A percentile compares a stretch with the other conserved stretches of the same genome.
These are phyloP conservation scores for Echeveria elegans DNA, from an alignment of 164 flowering plant genomes.

Conservation along the genomic window DNA sequence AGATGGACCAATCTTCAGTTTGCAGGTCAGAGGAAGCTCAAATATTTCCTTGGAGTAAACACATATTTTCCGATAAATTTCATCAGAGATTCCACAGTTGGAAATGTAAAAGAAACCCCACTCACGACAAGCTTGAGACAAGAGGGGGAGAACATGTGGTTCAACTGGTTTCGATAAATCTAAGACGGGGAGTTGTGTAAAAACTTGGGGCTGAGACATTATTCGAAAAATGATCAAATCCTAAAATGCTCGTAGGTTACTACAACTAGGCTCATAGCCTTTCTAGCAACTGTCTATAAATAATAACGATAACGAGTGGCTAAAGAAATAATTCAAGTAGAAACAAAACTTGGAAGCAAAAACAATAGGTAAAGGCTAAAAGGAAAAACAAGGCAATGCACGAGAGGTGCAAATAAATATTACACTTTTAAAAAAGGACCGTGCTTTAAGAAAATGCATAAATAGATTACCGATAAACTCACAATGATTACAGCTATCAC, in stretches of 20 bases:
- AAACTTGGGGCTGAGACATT: slow-evolving; percentile 14
- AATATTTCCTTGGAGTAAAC: slow-evolving; percentile 42
- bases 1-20: slow-evolving; percentile 62
- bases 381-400: not conserved
- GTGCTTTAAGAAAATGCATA: not conserved
- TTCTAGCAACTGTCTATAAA: not conserved
- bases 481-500: not conserved
- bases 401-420: not conserved
- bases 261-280: not conserved
- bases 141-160: slow-evolving; percentile 38
- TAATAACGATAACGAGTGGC: too few relatives aligned
- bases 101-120: not conserved
- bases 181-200: slow-evolving; percentile 45
- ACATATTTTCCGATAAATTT: slow-evolving; percentile 27
- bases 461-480: too few relatives aligned
- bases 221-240: not conserved
- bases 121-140: slow-evolving; percentile 51
- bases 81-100: slow-evolving; percentile 19
- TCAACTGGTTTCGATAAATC: slow-evolving; percentile 55
- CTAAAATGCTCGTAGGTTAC: not conserved
- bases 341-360: too few relatives aligned
- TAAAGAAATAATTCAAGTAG: too few relatives aligned
- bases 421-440: not conserved
- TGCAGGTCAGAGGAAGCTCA: slow-evolving; percentile 38
- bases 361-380: not conserved